Percentiles rank a stretch among this genome's conserved stretches.
Conservation (phyloP, 805 yeast species). For the Ogataea pini region DNA sequence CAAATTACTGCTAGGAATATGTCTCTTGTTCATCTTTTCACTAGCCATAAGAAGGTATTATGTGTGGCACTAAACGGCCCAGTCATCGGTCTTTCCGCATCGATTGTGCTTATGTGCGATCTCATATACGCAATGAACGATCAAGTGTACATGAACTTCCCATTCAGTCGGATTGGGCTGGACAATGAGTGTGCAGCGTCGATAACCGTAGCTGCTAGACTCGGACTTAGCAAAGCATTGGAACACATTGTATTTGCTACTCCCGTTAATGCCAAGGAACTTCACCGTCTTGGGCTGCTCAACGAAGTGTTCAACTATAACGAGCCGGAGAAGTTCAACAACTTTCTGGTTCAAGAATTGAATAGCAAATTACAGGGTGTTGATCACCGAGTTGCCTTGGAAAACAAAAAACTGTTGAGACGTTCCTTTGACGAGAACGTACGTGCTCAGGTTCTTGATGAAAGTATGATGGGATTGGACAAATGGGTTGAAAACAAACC, state of each 20-base stretch:
- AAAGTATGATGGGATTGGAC: conserved; percentile 65
- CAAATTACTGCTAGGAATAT: conserved; percentile 61
- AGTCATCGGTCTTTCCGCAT: conserved; percentile 75
- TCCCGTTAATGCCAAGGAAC: conserved; percentile 61
- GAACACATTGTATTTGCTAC: conserved; percentile 72
- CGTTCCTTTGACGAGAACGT: conserved; percentile 35
- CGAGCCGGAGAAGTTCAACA: conserved; percentile 44
- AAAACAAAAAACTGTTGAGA: conserved; percentile 47
- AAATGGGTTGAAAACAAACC: conserved; percentile 77
- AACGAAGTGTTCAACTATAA: conserved; percentile 52
- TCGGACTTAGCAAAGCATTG: conserved; percentile 71
- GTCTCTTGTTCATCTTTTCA: conserved; percentile 64
- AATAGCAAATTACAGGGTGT: conserved; percentile 41
- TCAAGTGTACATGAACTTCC: conserved; percentile 60
- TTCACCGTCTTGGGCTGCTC: conserved; percentile 59
- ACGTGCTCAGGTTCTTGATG: conserved; percentile 58
- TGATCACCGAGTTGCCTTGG: conserved; percentile 45
- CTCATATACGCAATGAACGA: conserved; percentile 67
- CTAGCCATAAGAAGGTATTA: conserved; percentile 69
- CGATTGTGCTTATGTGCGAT: conserved; percentile 74
- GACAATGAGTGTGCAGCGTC: conserved; percentile 82
- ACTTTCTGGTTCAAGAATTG: conserved; percentile 39
- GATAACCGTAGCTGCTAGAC: conserved; percentile 62
- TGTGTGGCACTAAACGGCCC: conserved; percentile 85
- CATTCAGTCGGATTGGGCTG: conserved; percentile 80